These are phyloP conservation scores for Spergularia azorica DNA, from an alignment of 179 eudicot species.

Conservation along the genomic window DNA sequence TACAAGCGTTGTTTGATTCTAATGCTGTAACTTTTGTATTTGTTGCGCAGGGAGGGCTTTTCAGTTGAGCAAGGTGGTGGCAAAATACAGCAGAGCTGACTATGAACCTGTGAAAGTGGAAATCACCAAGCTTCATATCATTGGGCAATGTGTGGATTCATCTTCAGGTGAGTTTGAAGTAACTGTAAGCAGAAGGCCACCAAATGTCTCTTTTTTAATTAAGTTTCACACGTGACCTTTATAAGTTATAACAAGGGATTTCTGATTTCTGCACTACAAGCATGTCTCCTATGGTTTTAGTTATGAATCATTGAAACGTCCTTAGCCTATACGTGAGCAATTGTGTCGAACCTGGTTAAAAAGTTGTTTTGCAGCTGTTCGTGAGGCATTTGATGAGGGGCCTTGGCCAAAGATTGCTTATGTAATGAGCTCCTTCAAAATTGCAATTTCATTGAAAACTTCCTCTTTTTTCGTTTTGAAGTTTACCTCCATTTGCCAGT, in stretches of 20 bases:
- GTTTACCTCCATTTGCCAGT: no score
- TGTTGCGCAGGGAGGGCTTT: conserved; percentile 29
- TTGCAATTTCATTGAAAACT: no score
- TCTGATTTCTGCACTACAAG: no score
- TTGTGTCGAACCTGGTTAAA: not conserved
- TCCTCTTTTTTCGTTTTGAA: no score
- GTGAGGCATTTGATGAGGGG: no score
- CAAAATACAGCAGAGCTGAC: conserved; percentile 48
- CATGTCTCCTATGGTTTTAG: no score
- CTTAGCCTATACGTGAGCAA: not conserved
- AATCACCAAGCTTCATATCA: conserved; percentile 53
- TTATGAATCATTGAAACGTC: no score
- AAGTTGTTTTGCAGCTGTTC: not conserved
- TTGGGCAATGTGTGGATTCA: conserved; percentile 64
- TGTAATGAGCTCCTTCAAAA: no score
- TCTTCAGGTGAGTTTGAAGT: conserved; percentile 50
- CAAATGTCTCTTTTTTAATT: not conserved
- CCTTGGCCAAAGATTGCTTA: no score
- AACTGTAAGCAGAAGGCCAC: not conserved
- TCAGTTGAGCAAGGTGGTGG: conserved; percentile 18
- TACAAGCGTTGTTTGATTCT: not conserved
- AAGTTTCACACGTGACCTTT: no score
- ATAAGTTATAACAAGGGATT: no score
- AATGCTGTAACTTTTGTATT: not conserved
- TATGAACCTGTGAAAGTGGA: conserved; percentile 49